phyloP scores from a whole-genome alignment of 2,329 filamentous ascomycete genomes.

The Calonectria montana region DNA sequence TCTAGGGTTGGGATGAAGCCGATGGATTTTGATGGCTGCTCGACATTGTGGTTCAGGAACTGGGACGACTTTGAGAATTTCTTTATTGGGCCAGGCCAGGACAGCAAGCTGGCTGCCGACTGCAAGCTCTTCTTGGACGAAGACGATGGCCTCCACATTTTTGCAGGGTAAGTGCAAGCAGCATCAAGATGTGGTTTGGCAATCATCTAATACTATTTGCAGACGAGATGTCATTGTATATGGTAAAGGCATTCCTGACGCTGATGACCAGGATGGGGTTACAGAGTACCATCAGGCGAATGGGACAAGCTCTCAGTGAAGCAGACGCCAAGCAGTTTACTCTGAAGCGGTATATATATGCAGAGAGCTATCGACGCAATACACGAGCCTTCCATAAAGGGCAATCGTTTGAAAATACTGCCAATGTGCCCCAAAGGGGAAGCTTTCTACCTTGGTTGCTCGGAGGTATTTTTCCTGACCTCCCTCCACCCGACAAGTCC shows the following conservation, averaged over 20 bases:
- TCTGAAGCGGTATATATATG: background rate
- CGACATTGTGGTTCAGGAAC: conserved; percentile 31
- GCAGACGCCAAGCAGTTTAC: background rate
- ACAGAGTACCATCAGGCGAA: background rate
- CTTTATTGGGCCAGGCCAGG: conserved; percentile 21
- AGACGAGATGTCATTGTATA: conserved; percentile 28
- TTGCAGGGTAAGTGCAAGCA: conserved; percentile 24
- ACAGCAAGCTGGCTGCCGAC: conserved; percentile 15
- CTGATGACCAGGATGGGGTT: conserved; percentile 28
- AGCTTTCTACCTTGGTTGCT: background rate
- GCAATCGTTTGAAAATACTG: background rate
- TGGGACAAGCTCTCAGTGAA: background rate
- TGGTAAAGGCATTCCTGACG: conserved; percentile 25
- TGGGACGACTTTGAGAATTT: conserved; percentile 32
- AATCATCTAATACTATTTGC: background rate
- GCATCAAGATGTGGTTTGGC: background rate
- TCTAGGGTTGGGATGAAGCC: conserved; percentile 23
- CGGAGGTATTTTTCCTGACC: background rate
- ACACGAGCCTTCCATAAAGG: too few relatives aligned
- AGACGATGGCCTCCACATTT: conserved; percentile 19
- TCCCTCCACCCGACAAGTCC: background rate
- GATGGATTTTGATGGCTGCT: conserved; percentile 36
- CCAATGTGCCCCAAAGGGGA: background rate
- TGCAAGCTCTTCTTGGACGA: conserved; percentile 29
- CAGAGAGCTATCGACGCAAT: background rate